A percentile compares a stretch with the other conserved stretches of the same genome.
These are phyloP conservation scores for Dothidotthia symphoricarpi DNA, from an alignment of 2,329 filamentous ascomycete species.

Conservation along the genomic window DNA sequence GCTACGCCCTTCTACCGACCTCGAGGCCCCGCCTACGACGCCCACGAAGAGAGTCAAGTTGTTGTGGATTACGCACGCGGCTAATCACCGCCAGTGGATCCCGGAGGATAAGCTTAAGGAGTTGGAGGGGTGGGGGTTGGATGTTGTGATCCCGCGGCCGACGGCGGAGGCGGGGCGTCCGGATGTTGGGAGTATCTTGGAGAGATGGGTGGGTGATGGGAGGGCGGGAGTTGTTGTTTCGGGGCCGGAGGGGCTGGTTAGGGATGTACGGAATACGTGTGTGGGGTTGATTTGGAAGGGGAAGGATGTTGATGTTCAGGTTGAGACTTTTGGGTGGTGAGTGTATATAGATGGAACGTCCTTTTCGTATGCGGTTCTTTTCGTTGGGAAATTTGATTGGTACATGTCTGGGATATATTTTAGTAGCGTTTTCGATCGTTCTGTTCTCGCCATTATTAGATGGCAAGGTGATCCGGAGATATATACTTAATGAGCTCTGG, in stretches of 20 bases:
- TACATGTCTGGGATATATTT: too few relatives aligned
- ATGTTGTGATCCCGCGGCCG: constrained; percentile 55
- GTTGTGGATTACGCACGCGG: constrained; percentile 60
- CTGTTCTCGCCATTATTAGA: too few relatives aligned
- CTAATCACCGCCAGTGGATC: constrained; percentile 56
- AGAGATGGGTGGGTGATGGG: constrained; percentile 36
- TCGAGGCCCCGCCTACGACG: constrained; percentile 9
- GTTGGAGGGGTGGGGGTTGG: constrained; percentile 50
- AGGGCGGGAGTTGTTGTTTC: constrained; percentile 57
- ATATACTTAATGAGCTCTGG: too few relatives aligned
- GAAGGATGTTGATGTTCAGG: constrained; percentile 51
- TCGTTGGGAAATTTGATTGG: too few relatives aligned
- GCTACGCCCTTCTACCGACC: constrained; percentile 25
- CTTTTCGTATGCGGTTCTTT: too few relatives aligned
- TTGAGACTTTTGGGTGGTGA: constrained; percentile 70
- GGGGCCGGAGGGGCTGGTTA: constrained; percentile 62
- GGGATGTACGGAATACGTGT: constrained; percentile 59
- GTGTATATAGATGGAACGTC: too few relatives aligned
- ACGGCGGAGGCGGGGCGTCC: constrained; percentile 56
- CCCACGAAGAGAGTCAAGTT: constrained; percentile 47
- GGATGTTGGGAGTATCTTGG: constrained; percentile 50
- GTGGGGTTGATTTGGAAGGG: constrained; percentile 52
- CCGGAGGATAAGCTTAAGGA: constrained; percentile 51
- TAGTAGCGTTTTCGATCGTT: too few relatives aligned
- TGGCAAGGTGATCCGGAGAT: too few relatives aligned